Conservation (phyloP, 805 yeast genomes). For the Saccharomycopsis microspora region DNA sequence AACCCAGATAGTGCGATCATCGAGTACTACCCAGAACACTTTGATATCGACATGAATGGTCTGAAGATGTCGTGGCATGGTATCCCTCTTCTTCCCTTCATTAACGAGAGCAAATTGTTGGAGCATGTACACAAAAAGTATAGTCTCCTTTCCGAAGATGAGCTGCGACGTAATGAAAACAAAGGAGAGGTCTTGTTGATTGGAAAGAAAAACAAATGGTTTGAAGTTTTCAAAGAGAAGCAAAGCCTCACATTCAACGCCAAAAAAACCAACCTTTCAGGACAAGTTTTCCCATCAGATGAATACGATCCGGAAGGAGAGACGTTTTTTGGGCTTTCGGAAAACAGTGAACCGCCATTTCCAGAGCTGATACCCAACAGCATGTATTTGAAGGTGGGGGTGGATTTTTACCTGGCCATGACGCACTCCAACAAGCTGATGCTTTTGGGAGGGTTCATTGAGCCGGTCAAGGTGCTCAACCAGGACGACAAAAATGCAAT, state of each 20-base stretch:
- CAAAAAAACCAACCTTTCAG: constrained; percentile 24
- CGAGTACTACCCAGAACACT: constrained; percentile 84
- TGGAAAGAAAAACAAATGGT: constrained; percentile 45
- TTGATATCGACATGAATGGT: constrained; percentile 91
- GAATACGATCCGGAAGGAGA: constrained; percentile 27
- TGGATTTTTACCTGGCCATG: constrained; percentile 42
- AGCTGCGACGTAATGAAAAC: constrained; percentile 54
- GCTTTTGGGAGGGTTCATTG: constrained; percentile 68
- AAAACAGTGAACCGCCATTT: constrained; percentile 24
- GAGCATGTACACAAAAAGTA: constrained; percentile 58
- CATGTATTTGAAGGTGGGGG: constrained; percentile 24
- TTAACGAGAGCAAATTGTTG: constrained; percentile 69
- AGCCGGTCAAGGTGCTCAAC: constrained; percentile 49
- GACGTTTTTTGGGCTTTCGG: constrained; percentile 35
- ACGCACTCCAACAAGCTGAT: constrained; percentile 54
- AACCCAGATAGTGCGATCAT: constrained; percentile 70
- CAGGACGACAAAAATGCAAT: constrained; percentile 60
- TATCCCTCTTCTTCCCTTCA: constrained; percentile 79
- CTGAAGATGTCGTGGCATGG: constrained; percentile 95
- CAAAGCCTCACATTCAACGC: constrained; percentile 11
- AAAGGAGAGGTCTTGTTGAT: constrained; percentile 62
- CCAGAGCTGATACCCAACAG: constrained; percentile 33
- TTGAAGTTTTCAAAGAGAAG: constrained; percentile 19
- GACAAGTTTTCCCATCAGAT: constrained; percentile 20
- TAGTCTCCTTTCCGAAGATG: constrained; percentile 51